phyloP scores from a whole-genome alignment of 1,284 basidiomycete genomes.

The Tetrapyrgos nigripes region DNA sequence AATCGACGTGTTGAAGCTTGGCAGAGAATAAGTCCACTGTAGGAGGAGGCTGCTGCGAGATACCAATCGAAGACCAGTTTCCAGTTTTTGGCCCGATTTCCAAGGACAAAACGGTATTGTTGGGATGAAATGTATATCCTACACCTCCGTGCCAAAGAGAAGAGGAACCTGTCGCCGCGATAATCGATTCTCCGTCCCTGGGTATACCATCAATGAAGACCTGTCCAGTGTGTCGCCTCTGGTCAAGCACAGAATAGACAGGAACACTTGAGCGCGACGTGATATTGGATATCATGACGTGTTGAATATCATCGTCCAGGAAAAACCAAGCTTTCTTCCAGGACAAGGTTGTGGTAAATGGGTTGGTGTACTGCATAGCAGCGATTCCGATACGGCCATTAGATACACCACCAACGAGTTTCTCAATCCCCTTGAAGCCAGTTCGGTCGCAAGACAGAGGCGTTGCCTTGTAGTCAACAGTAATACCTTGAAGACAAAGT shows the following conservation, averaged over 20 bases:
- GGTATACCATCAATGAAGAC: constrained; percentile 51
- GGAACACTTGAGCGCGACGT: constrained; percentile 50
- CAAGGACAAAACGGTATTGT: constrained; percentile 46
- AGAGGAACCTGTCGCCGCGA: constrained; percentile 23
- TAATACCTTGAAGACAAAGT: constrained; percentile 45
- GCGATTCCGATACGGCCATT: constrained; percentile 59
- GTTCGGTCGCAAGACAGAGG: constrained; percentile 51
- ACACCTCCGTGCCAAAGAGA: constrained; percentile 64
- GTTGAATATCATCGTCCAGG: constrained; percentile 65
- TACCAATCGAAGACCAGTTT: constrained; percentile 71
- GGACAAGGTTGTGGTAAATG: constrained; percentile 54
- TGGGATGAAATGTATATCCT: constrained; percentile 53
- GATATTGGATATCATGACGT: constrained; percentile 63
- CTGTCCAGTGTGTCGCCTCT: constrained; percentile 51
- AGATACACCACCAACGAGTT: constrained; percentile 70
- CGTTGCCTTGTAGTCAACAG: constrained; percentile 62
- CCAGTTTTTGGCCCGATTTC: constrained; percentile 56
- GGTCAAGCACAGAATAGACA: constrained; percentile 70
- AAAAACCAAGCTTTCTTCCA: constrained; percentile 80
- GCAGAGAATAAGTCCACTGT: constrained; percentile 68
- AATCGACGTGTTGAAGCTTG: constrained; percentile 54
- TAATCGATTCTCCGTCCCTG: neutral
- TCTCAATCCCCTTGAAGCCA: constrained; percentile 49
- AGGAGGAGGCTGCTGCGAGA: constrained; percentile 54
- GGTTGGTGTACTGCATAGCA: constrained; percentile 70